These are phyloP conservation scores for Fusarium praegraminearum DNA, from an alignment of 2,329 filamentous ascomycete species.

Conservation along the genomic window DNA sequence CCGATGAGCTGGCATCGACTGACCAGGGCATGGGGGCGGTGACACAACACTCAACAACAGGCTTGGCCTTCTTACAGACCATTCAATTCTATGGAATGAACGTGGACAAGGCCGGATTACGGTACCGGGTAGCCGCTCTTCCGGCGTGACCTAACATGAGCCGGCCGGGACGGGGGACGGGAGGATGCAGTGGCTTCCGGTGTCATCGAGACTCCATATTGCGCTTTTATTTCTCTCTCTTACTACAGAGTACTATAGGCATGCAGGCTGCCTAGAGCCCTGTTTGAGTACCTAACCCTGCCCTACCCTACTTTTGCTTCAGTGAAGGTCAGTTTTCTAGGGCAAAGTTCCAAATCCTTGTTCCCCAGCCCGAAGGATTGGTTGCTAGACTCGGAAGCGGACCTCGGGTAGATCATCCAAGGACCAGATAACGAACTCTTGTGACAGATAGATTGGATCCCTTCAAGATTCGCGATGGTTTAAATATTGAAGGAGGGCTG, in stretches of 20 bases:
- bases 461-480: conserved; percentile 11
- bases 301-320: background rate
- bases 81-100: conserved; percentile 21
- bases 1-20: conserved; percentile 37
- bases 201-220: conserved; percentile 3
- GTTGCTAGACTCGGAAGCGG: conserved; percentile 29
- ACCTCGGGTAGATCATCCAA: conserved; percentile 33
- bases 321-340: conserved; percentile 1
- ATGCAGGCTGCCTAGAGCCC: conserved; percentile 10
- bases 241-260: background rate
- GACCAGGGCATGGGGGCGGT: conserved; percentile 28
- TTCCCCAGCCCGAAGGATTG: conserved; percentile 6
- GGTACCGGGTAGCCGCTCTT: conserved; percentile 16
- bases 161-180: conserved; percentile 22
- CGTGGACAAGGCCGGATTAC: conserved; percentile 28
- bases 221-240: conserved; percentile 4
- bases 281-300: background rate
- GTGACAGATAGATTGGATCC: background rate
- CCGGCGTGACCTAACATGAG: conserved; percentile 7
- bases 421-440: conserved; percentile 13
- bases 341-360: conserved; percentile 17
- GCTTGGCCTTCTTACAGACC: background rate
- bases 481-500: conserved; percentile 21
- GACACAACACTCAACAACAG: conserved; percentile 22
- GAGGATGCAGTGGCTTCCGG: conserved; percentile 6